A percentile compares a stretch with the other conserved stretches of the same genome.
phyloP scores from a whole-genome alignment of 768 basidiomycete genomes.

The Tulasnella sp. region DNA sequence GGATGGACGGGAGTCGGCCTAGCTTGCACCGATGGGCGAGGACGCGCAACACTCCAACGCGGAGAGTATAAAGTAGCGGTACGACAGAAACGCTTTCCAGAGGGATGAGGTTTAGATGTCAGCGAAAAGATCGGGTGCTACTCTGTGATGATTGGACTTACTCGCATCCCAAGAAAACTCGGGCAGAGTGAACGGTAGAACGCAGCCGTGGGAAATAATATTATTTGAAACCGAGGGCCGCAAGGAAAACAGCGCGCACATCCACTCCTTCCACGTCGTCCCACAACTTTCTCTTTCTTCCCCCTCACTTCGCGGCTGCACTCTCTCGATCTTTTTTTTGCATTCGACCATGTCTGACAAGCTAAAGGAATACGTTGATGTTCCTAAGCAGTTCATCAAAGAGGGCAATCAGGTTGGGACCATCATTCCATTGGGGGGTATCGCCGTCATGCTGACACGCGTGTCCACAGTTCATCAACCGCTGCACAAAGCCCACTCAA shows the following conservation, averaged over 20 bases:
- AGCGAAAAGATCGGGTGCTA: neutral
- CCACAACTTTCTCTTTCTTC: slow-evolving; percentile 3
- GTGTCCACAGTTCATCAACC: slow-evolving; percentile 73
- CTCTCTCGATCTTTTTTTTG: neutral
- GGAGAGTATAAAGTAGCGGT: neutral
- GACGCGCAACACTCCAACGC: neutral
- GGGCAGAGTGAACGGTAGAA: neutral
- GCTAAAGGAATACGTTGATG: slow-evolving; percentile 82
- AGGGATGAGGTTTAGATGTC: neutral
- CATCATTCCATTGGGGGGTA: neutral
- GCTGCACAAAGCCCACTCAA: slow-evolving; percentile 96
- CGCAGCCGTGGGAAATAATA: neutral
- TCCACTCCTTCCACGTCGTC: slow-evolving; percentile 1
- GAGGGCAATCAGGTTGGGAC: slow-evolving; percentile 84
- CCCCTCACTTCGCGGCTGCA: slow-evolving; percentile 4
- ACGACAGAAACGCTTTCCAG: neutral
- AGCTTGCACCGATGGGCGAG: neutral
- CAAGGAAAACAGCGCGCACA: neutral
- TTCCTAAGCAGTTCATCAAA: slow-evolving; percentile 85
- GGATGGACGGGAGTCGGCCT: neutral
- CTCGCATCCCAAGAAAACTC: neutral
- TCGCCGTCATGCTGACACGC: neutral
- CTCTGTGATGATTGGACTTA: neutral
- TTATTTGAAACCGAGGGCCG: neutral
- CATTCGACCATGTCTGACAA: slow-evolving; percentile 71